These are phyloP conservation scores for Thinopyrum obtusiflorum DNA, from an alignment of 202 grass and related monocot genomes.

Conservation along the genomic window DNA sequence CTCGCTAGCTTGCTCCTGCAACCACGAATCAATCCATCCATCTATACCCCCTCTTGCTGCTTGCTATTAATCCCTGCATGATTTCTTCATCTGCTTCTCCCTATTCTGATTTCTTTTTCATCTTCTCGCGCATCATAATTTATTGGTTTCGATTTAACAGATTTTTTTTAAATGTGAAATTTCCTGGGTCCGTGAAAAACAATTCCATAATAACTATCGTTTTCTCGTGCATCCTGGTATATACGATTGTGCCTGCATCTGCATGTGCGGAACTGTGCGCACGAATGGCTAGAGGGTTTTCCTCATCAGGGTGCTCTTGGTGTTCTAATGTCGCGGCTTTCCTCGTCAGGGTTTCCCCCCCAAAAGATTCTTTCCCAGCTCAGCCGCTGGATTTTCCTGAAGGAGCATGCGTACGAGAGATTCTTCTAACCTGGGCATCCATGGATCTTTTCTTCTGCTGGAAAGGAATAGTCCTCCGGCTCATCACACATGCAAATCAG, in stretches of 20 bases:
- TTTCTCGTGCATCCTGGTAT: slow-evolving; percentile 5
- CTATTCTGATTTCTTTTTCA: neutral
- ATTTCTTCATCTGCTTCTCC: slow-evolving; percentile 3
- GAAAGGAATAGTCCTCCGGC: slow-evolving; percentile 42
- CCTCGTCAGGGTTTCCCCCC: slow-evolving; percentile 34
- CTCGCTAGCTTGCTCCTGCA: neutral
- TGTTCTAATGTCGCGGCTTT: slow-evolving; percentile 38
- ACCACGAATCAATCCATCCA: no score
- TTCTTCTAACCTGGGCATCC: slow-evolving; percentile 38
- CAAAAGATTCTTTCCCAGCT: slow-evolving; percentile 39
- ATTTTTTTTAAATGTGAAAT: slow-evolving; percentile 9
- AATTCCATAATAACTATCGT: neutral
- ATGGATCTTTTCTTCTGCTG: slow-evolving; percentile 54
- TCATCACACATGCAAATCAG: neutral
- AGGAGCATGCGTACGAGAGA: slow-evolving; percentile 44
- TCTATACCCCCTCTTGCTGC: neutral
- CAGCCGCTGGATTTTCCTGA: slow-evolving; percentile 35
- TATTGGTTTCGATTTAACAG: neutral
- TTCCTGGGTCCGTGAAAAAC: neutral
- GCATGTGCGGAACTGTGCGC: slow-evolving; percentile 17
- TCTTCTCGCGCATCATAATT: neutral
- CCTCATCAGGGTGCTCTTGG: neutral
- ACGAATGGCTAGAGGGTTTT: slow-evolving; percentile 9
- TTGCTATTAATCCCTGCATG: neutral
- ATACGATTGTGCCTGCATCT: slow-evolving; percentile 27